Conservation (phyloP, 2,329 filamentous ascomycete genomes). For the Xylaria sp. region DNA sequence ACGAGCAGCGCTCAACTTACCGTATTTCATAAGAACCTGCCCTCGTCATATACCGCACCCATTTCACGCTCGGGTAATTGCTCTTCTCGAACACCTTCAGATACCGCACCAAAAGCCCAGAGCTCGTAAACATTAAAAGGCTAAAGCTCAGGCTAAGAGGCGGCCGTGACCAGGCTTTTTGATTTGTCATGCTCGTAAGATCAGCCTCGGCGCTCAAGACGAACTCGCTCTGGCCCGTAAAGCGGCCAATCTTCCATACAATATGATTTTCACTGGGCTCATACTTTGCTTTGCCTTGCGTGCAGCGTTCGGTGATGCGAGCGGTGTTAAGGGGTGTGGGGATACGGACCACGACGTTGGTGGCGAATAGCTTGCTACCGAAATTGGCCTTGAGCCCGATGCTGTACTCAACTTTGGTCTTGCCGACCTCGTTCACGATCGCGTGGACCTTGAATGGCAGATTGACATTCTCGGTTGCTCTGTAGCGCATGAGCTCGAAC, state of each 20-base stretch:
- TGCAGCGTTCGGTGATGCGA: constrained; percentile 89
- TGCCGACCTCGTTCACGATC: constrained; percentile 96
- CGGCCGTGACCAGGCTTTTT: constrained; percentile 95
- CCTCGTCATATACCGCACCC: constrained; percentile 98
- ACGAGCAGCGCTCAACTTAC: constrained; percentile 55
- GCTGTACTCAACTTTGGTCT: constrained; percentile 98
- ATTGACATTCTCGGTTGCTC: constrained; percentile 98
- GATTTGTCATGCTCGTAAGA: constrained; percentile 96
- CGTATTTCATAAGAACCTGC: constrained; percentile 98
- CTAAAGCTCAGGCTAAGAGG: constrained; percentile 93
- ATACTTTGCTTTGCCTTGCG: constrained; percentile 97
- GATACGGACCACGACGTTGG: constrained; percentile 93
- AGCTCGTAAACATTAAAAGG: constrained; percentile 97
- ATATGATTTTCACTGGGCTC: constrained; percentile 98
- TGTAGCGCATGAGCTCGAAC: constrained; percentile 98
- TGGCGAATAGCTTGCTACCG: constrained; percentile 93
- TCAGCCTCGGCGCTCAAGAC: constrained; percentile 94
- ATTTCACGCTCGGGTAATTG: constrained; percentile 98
- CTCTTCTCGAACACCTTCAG: constrained; percentile 99
- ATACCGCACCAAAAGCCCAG: constrained; percentile 89
- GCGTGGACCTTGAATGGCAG: constrained; percentile 98
- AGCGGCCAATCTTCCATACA: constrained; percentile 98
- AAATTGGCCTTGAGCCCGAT: constrained; percentile 98
- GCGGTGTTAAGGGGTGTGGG: constrained; percentile 97
- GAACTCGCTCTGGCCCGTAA: constrained; percentile 96